Evolutionary conservation across 2,329 filamentous ascomycete species (phyloP).

Genomic region (Botrytis deweyae): DNA sequence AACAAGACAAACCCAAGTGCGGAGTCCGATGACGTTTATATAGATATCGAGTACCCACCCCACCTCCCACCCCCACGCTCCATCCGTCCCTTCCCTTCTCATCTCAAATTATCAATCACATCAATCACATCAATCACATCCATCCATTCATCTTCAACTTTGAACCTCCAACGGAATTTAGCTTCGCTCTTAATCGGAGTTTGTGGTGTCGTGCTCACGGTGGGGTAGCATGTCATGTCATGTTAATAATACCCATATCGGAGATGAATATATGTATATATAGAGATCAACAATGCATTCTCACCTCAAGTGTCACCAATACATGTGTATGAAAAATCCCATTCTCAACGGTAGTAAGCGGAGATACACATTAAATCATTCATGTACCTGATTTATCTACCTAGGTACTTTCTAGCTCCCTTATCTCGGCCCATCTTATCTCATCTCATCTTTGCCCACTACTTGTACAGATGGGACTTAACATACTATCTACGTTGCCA

Average conservation of each 20-base stretch:
- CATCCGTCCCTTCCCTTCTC: background rate
- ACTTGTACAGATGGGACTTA: conserved; percentile 7
- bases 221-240: background rate
- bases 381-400: background rate
- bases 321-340: no score
- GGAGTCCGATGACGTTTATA: conserved; percentile 1
- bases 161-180: background rate
- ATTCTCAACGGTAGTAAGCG: background rate
- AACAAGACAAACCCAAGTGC: background rate
- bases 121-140: background rate
- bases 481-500: conserved; percentile 7
- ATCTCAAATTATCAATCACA: background rate
- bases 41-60: background rate
- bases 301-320: background rate
- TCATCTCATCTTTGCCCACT: background rate
- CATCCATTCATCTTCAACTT: background rate
- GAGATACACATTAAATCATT: background rate
- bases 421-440: background rate
- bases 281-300: background rate
- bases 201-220: background rate
- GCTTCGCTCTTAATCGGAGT: conserved; percentile 8
- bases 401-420: background rate
- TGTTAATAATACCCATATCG: background rate
- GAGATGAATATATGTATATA: background rate
- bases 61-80: background rate